Percentiles rank a stretch among this genome's conserved stretches.
Conservation (phyloP, 2,329 filamentous ascomycete genomes). For the Lecanicillium sp. region DNA sequence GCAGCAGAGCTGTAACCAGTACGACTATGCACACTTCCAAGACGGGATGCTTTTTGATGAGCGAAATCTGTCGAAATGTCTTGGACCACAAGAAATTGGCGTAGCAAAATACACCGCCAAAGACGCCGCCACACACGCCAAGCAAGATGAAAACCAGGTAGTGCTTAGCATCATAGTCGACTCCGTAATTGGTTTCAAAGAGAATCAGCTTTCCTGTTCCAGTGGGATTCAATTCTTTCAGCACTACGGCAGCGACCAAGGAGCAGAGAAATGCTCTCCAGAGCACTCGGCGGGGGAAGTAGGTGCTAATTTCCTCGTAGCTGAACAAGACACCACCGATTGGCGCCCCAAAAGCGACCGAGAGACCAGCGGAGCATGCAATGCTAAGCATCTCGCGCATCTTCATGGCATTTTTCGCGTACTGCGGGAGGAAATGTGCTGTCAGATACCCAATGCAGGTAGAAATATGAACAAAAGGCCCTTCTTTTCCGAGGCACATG, state of each 20-base stretch:
- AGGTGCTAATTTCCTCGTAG: constrained; percentile 92
- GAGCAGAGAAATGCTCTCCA: constrained; percentile 99
- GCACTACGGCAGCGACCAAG: constrained; percentile 95
- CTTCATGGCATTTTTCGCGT: constrained; percentile 85
- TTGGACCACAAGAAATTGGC: constrained; percentile 87
- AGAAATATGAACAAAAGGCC: constrained; percentile 88
- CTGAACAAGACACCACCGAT: constrained; percentile 94
- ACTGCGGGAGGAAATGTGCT: constrained; percentile 63
- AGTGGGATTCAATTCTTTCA: constrained; percentile 91
- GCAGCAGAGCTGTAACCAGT: constrained; percentile 77
- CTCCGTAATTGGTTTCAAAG: constrained; percentile 91
- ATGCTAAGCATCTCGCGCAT: constrained; percentile 92
- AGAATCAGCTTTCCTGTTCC: constrained; percentile 91
- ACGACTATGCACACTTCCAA: constrained; percentile 73
- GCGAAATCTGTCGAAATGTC: constrained; percentile 55
- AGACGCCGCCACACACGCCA: constrained; percentile 82
- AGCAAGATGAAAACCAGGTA: constrained; percentile 80
- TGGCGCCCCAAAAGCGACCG: constrained; percentile 87
- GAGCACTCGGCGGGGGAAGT: constrained; percentile 99
- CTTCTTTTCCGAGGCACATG: constrained; percentile 96
- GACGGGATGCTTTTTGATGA: constrained; percentile 61
- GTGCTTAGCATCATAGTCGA: constrained; percentile 91
- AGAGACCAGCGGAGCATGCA: constrained; percentile 85
- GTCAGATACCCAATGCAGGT: constrained; percentile 95
- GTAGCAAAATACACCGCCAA: constrained; percentile 91